Percentiles rank a stretch among this genome's conserved stretches.
phyloP scores from a whole-genome alignment of 345 rosid species.

The Sonneratia alba region DNA sequence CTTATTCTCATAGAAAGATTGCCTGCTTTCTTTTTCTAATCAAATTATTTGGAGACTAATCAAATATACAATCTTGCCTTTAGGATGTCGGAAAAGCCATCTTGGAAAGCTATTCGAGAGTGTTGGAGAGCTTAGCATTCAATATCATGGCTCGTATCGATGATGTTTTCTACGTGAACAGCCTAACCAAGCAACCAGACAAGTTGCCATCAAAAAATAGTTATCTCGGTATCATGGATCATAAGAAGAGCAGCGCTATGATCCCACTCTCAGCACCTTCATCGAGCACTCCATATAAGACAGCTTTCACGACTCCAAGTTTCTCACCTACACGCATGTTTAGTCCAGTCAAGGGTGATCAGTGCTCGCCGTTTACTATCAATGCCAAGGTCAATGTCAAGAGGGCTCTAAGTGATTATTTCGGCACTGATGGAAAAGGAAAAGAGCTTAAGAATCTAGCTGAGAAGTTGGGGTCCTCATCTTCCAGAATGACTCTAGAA shows the following conservation, averaged over 20 bases:
- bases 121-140: constrained; percentile 10
- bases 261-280: constrained; percentile 33
- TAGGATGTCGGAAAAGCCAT: constrained; percentile 13
- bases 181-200: constrained; percentile 1
- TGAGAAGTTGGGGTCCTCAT: constrained; percentile 8
- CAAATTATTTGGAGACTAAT: not conserved
- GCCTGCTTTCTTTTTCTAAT: not conserved
- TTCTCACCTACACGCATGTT: constrained; percentile 45
- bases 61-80: not conserved
- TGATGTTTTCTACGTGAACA: constrained; percentile 6
- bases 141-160: constrained; percentile 9
- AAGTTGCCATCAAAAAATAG: not conserved
- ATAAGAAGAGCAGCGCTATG: constrained; percentile 25
- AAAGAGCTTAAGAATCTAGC: constrained; percentile 22
- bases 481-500: not conserved
- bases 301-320: constrained; percentile 63
- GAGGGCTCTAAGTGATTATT: constrained; percentile 65
- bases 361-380: constrained; percentile 30
- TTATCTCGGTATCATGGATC: constrained; percentile 31
- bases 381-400: constrained; percentile 42
- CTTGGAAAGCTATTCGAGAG: constrained; percentile 6
- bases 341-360: constrained; percentile 44
- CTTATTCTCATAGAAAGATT: too few species aligned
- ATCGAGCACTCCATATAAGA: constrained; percentile 44
- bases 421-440: constrained; percentile 36